Evolutionary conservation across 305 asterid genomes (phyloP).

Genomic region (Fraxinus velutina): DNA sequence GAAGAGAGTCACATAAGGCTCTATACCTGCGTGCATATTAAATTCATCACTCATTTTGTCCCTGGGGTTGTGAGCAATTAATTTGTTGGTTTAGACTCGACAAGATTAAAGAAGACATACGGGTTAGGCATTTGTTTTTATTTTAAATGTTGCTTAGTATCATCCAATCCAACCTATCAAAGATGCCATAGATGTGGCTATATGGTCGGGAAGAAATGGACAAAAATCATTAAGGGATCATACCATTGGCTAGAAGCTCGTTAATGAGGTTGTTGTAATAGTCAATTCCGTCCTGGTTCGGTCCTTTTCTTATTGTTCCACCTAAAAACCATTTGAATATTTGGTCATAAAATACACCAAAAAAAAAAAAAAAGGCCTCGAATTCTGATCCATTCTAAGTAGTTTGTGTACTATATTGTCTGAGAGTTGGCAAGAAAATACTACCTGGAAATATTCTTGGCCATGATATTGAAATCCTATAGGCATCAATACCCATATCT

Average conservation of each 20-base stretch:
- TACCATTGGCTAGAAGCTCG: slow-evolving; percentile 44
- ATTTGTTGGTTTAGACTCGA: neutral
- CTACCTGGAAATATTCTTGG: slow-evolving; percentile 47
- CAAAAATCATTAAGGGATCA: neutral
- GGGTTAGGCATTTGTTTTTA: neutral
- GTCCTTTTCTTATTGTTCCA: slow-evolving; percentile 38
- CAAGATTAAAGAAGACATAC: neutral
- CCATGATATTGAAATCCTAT: slow-evolving; percentile 48
- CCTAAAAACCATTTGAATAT: slow-evolving; percentile 24
- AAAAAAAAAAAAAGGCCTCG: neutral
- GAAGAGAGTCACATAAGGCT: slow-evolving; percentile 52
- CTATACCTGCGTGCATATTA: slow-evolving; percentile 33
- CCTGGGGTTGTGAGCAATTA: neutral
- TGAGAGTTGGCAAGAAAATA: neutral
- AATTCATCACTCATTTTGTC: neutral
- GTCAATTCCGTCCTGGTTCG: slow-evolving; percentile 41
- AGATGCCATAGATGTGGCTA: neutral
- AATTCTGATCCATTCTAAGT: neutral
- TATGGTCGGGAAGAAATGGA: neutral
- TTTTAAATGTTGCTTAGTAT: neutral
- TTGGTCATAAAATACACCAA: neutral
- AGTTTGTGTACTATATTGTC: neutral
- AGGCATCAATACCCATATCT: slow-evolving; percentile 40
- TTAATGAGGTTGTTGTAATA: slow-evolving; percentile 43
- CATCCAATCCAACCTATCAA: neutral